Percentiles rank a stretch among this genome's conserved stretches.
Evolutionary conservation across 805 yeast species (phyloP).

Genomic region (Tetrapisispora namnaoensis): DNA sequence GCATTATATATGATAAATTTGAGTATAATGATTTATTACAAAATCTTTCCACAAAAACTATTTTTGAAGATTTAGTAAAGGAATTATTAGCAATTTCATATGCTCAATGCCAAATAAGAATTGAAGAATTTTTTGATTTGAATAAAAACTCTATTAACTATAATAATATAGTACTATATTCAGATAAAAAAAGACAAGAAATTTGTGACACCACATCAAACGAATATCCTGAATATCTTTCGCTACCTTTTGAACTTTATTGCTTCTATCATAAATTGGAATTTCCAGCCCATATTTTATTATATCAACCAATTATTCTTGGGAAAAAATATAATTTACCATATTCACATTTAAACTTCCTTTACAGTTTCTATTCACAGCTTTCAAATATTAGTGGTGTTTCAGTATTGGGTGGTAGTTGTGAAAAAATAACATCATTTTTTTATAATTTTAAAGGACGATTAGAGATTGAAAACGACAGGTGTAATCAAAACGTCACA

Average conservation of each 20-base stretch:
- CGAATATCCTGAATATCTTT: conserved; percentile 27
- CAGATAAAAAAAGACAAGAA: conserved; percentile 17
- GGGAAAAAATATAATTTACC: conserved; percentile 16
- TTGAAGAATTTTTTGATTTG: conserved; percentile 7
- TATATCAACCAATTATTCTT: conserved; percentile 21
- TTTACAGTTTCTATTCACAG: conserved; percentile 25
- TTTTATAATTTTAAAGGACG: conserved; percentile 1
- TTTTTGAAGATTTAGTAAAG: conserved; percentile 21
- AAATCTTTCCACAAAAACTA: conserved; percentile 16
- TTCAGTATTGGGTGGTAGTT: conserved; percentile 20
- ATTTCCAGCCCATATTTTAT: conserved; percentile 25
- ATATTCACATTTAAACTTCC: conserved; percentile 21
- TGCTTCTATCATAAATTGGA: conserved; percentile 28
- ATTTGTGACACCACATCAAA: conserved; percentile 18
- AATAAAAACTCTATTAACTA: conserved; percentile 9
- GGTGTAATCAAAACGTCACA: neutral
- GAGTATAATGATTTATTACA: conserved; percentile 20
- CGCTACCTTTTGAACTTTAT: conserved; percentile 29
- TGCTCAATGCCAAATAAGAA: conserved; percentile 15
- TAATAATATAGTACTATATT: conserved; percentile 11
- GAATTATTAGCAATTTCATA: conserved; percentile 22
- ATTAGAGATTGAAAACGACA: neutral
- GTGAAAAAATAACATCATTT: conserved; percentile 8
- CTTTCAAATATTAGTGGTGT: conserved; percentile 22
- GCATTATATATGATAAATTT: conserved; percentile 26